phyloP scores from a whole-genome alignment of 345 rosid genomes.

The Eucalyptus marginata region DNA sequence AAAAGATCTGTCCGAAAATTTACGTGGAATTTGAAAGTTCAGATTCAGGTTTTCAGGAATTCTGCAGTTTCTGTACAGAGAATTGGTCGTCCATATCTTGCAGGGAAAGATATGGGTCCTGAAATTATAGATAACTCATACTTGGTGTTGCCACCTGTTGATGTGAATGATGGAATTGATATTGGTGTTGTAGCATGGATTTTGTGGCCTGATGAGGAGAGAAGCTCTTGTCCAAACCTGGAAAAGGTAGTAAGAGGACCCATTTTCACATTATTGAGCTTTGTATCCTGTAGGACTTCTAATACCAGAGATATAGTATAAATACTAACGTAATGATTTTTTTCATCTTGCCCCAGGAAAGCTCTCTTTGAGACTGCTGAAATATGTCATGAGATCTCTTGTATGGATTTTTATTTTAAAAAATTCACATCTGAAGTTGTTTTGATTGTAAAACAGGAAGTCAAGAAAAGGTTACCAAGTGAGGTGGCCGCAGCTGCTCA shows the following conservation, averaged over 20 bases:
- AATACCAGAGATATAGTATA: neutral
- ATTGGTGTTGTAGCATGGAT: slow-evolving; percentile 75
- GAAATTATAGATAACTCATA: slow-evolving; percentile 42
- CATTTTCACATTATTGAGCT: neutral
- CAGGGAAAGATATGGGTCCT: slow-evolving; percentile 24
- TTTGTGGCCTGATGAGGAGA: slow-evolving; percentile 98
- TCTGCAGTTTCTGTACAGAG: slow-evolving; percentile 64
- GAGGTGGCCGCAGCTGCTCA: slow-evolving; percentile 87
- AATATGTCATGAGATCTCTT: neutral
- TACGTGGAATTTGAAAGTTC: slow-evolving; percentile 87
- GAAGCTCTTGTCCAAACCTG: slow-evolving; percentile 70
- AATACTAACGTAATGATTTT: neutral
- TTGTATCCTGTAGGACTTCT: neutral
- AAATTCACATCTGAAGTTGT: slow-evolving; percentile 9
- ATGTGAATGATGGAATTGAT: slow-evolving; percentile 51
- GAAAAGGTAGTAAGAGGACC: slow-evolving; percentile 54
- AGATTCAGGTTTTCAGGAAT: slow-evolving; percentile 70
- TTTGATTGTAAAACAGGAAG: slow-evolving; percentile 43
- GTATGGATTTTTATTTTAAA: neutral
- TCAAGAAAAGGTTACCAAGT: slow-evolving; percentile 69
- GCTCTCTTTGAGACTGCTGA: neutral
- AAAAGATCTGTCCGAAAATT: slow-evolving; percentile 49
- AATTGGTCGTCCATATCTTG: slow-evolving; percentile 26
- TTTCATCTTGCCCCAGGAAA: neutral
- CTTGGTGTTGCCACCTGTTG: slow-evolving; percentile 37